These are phyloP conservation scores for Claviceps pusilla DNA, from an alignment of 2,329 filamentous ascomycete species.

Conservation along the genomic window DNA sequence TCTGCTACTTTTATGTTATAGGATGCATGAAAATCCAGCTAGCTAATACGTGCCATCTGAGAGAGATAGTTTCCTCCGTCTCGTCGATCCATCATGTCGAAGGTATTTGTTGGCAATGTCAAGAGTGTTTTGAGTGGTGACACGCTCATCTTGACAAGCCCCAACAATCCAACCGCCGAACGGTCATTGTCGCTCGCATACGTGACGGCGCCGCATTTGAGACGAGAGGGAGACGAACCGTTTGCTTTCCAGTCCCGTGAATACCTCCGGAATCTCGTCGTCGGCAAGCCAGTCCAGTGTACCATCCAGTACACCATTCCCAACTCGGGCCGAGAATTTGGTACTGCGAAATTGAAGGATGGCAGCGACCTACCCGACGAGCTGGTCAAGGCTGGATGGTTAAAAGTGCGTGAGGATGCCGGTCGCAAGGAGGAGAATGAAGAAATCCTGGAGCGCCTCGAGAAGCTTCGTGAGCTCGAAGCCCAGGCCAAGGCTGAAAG, in stretches of 20 bases:
- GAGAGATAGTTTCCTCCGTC: slow-evolving; percentile 6
- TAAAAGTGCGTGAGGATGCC: slow-evolving; percentile 86
- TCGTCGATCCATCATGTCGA: slow-evolving; percentile 28
- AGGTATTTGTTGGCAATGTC: slow-evolving; percentile 54
- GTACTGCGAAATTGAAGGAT: slow-evolving; percentile 59
- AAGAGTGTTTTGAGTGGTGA: slow-evolving; percentile 93
- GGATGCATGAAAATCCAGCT: background rate
- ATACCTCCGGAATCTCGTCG: slow-evolving; percentile 66
- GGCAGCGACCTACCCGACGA: slow-evolving; percentile 68
- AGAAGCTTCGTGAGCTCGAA: slow-evolving; percentile 65
- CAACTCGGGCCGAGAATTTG: slow-evolving; percentile 75
- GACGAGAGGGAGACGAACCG: slow-evolving; percentile 79
- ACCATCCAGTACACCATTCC: slow-evolving; percentile 77
- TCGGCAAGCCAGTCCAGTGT: slow-evolving; percentile 81
- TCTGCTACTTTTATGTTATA: too few species aligned
- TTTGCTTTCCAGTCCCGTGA: slow-evolving; percentile 92
- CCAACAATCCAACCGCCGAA: slow-evolving; percentile 69
- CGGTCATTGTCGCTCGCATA: slow-evolving; percentile 82
- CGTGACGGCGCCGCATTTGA: slow-evolving; percentile 74
- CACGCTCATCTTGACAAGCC: slow-evolving; percentile 69
- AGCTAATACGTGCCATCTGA: background rate
- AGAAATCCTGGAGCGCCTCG: slow-evolving; percentile 54
- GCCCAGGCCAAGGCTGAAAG: slow-evolving; percentile 60
- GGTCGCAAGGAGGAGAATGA: slow-evolving; percentile 81
- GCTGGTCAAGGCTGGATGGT: slow-evolving; percentile 75